A percentile compares a stretch with the other conserved stretches of the same genome.
These are phyloP conservation scores for Pleurotus platypus DNA, from an alignment of 768 basidiomycete genomes.

Conservation along the genomic window DNA sequence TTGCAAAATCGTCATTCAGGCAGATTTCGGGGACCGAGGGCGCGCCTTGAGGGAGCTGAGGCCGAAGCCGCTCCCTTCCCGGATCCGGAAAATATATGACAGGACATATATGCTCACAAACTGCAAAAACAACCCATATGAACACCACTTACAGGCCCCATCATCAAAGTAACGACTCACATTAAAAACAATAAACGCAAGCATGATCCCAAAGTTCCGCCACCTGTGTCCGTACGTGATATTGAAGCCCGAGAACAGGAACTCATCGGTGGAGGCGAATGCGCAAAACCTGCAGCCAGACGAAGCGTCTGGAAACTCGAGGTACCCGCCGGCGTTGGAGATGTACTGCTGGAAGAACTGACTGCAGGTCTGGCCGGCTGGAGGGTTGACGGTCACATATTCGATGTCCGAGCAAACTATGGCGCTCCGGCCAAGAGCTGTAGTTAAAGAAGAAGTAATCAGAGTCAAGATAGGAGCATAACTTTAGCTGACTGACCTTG, in stretches of 20 bases:
- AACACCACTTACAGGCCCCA: too few relatives aligned
- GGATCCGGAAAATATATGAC: slow-evolving; percentile 40
- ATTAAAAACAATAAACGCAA: slow-evolving; percentile 44
- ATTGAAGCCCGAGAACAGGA: slow-evolving; percentile 51
- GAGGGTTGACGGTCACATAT: slow-evolving; percentile 55
- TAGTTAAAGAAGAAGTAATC: slow-evolving; percentile 18
- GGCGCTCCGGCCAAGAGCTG: slow-evolving; percentile 45
- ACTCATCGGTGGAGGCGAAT: slow-evolving; percentile 48
- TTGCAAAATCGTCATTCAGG: too few relatives aligned
- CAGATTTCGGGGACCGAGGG: not conserved
- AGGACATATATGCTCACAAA: too few relatives aligned
- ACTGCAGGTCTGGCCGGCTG: slow-evolving; percentile 53
- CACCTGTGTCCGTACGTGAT: slow-evolving; percentile 53
- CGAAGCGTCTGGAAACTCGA: slow-evolving; percentile 49
- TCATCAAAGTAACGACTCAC: slow-evolving; percentile 15
- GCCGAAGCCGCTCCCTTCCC: slow-evolving; percentile 20
- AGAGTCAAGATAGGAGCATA: slow-evolving; percentile 26
- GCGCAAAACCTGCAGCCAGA: slow-evolving; percentile 55
- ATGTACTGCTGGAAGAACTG: slow-evolving; percentile 52
- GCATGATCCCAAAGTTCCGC: slow-evolving; percentile 49
- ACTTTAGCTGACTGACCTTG: slow-evolving; percentile 32
- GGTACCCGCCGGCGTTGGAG: slow-evolving; percentile 47
- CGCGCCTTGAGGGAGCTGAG: slow-evolving; percentile 14
- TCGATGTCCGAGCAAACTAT: slow-evolving; percentile 62
- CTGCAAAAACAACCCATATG: too few relatives aligned